Conservation (phyloP, 352 stramenopile genomes). For the Stramenopiles sp. region DNA sequence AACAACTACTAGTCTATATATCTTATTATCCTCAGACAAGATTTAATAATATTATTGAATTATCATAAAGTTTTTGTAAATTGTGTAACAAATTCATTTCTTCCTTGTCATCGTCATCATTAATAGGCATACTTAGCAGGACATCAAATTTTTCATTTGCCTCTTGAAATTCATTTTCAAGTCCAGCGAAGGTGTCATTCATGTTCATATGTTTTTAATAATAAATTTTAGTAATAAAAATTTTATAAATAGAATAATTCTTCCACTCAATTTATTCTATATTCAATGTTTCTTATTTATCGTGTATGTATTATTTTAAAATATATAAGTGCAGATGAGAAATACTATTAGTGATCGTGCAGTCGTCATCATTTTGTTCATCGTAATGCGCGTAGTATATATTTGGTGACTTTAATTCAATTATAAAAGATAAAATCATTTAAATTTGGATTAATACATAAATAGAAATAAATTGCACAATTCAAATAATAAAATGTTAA, state of each 20-base stretch:
- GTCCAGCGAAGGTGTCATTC: not conserved
- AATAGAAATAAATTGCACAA: not conserved
- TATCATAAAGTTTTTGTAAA: too few relatives aligned
- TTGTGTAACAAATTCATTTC: not conserved
- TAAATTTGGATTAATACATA: not conserved
- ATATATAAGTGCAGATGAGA: too few relatives aligned
- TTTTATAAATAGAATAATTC: too few relatives aligned
- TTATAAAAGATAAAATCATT: not conserved
- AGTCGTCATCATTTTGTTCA: too few relatives aligned
- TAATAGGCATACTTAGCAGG: not conserved
- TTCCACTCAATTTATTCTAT: too few relatives aligned
- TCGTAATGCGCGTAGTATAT: too few relatives aligned
- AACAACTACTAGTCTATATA: too few relatives aligned
- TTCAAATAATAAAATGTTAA: not conserved
- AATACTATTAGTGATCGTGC: too few relatives aligned
- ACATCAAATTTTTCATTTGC: not conserved
- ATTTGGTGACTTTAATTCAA: not conserved
- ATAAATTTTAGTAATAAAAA: not conserved
- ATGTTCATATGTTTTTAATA: not conserved
- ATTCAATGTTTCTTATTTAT: too few relatives aligned
- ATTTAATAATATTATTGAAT: too few relatives aligned
- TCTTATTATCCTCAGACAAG: too few relatives aligned
- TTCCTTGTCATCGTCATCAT: not conserved
- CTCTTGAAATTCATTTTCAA: not conserved
- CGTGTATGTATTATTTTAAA: too few relatives aligned